phyloP scores from a whole-genome alignment of 257 asterid genomes.

The Plantago elongata region DNA sequence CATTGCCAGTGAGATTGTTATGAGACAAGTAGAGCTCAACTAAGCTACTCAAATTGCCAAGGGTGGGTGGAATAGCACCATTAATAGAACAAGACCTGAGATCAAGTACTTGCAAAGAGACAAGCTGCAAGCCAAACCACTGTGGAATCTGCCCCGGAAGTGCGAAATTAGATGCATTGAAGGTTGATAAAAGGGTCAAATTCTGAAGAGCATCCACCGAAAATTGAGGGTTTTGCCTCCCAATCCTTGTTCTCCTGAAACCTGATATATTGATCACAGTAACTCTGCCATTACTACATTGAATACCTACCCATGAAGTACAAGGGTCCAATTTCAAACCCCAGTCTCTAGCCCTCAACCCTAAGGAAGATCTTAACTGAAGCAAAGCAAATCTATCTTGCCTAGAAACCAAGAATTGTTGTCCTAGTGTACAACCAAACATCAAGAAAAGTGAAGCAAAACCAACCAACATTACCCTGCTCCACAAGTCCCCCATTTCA shows the following conservation, averaged over 20 bases:
- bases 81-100: conserved; percentile 39
- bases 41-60: conserved; percentile 46
- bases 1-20: conserved; percentile 36
- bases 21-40: conserved; percentile 36
- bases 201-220: conserved; percentile 44
- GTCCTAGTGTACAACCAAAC: conserved; percentile 16
- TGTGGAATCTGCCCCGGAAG: conserved; percentile 52
- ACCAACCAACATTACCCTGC: conserved; percentile 8
- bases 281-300: conserved; percentile 43
- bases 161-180: conserved; percentile 47
- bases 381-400: conserved; percentile 45
- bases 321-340: conserved; percentile 53
- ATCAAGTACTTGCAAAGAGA: conserved; percentile 44
- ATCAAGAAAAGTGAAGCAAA: conserved; percentile 17
- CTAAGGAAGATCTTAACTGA: conserved; percentile 60
- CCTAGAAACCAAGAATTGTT: conserved; percentile 24
- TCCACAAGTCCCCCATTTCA: conserved; percentile 31
- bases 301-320: conserved; percentile 38
- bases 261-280: conserved; percentile 48
- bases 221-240: conserved; percentile 42
- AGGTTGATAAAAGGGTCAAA: conserved; percentile 35
- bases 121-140: conserved; percentile 42
- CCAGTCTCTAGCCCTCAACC: conserved; percentile 55
- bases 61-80: conserved; percentile 37
- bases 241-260: conserved; percentile 45